These are phyloP conservation scores for Diaporthe sp. DNA, from an alignment of 2,329 filamentous ascomycete species.

Conservation along the genomic window DNA sequence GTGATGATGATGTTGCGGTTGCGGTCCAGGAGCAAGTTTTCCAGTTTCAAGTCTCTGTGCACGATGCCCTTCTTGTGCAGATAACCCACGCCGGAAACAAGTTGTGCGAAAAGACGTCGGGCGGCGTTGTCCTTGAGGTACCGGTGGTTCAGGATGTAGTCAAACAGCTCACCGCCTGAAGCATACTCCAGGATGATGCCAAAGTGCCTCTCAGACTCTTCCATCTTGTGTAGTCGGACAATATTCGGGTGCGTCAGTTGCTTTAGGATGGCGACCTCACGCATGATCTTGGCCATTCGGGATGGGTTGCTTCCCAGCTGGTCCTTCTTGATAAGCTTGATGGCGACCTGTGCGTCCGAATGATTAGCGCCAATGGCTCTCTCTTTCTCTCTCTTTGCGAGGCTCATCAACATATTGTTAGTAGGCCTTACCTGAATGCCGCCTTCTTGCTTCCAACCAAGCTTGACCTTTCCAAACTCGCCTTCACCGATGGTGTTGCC, in stretches of 20 bases:
- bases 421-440: conserved; percentile 76
- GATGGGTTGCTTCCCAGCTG: conserved; percentile 89
- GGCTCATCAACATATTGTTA: conserved; percentile 40
- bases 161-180: conserved; percentile 96
- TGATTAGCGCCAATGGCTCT: conserved; percentile 13
- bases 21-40: conserved; percentile 93
- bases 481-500: conserved; percentile 97
- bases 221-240: conserved; percentile 97
- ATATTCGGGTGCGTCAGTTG: conserved; percentile 93
- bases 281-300: conserved; percentile 94
- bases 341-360: conserved; percentile 77
- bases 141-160: conserved; percentile 96
- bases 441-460: conserved; percentile 97
- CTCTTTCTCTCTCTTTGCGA: not conserved
- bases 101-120: conserved; percentile 91
- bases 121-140: conserved; percentile 96
- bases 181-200: conserved; percentile 99
- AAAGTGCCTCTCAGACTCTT: conserved; percentile 96
- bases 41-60: conserved; percentile 94
- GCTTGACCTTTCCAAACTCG: conserved; percentile 98
- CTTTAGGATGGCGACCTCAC: conserved; percentile 94
- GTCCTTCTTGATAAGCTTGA: conserved; percentile 97
- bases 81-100: conserved; percentile 96
- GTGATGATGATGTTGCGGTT: conserved; percentile 99
- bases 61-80: conserved; percentile 99